phyloP scores from a whole-genome alignment of 176 grass and related monocot genomes.

The barley (Hordeum vulgare) region DNA sequence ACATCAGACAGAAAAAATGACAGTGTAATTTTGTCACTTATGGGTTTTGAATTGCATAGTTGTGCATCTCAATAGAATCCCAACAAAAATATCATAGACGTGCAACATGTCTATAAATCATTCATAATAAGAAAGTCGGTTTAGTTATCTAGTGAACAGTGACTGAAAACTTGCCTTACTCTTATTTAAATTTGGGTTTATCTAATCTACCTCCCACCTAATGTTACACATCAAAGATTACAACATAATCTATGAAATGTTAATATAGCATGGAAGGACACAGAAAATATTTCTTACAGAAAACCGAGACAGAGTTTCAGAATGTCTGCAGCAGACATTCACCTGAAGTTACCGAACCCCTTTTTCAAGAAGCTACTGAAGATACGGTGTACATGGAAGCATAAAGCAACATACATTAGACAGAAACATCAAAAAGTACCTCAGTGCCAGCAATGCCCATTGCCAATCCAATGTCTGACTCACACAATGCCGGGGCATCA shows the following conservation, averaged over 20 bases:
- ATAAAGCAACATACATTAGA: not conserved
- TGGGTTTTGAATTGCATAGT: not conserved
- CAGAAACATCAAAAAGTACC: constrained; percentile 32
- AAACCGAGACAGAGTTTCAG: not conserved
- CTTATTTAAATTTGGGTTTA: not conserved
- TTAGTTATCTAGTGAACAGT: not conserved
- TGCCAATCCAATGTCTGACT: constrained; percentile 85
- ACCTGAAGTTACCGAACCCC: not conserved
- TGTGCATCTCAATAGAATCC: not conserved
- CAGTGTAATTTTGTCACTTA: not conserved
- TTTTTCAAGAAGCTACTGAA: not conserved
- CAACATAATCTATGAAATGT: not conserved
- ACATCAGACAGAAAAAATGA: not conserved
- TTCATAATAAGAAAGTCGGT: not conserved
- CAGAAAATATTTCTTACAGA: not conserved
- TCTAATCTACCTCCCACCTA: not conserved
- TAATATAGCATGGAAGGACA: not conserved
- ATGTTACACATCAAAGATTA: not conserved
- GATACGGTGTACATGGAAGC: not conserved
- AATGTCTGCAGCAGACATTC: not conserved
- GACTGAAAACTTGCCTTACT: not conserved
- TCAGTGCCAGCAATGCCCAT: constrained; percentile 95
- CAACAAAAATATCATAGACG: not conserved
- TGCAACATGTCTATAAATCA: not conserved
- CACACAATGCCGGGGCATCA: constrained; percentile 79